phyloP scores from a whole-genome alignment of 2,329 filamentous ascomycete genomes.

The Camillea tinctor region DNA sequence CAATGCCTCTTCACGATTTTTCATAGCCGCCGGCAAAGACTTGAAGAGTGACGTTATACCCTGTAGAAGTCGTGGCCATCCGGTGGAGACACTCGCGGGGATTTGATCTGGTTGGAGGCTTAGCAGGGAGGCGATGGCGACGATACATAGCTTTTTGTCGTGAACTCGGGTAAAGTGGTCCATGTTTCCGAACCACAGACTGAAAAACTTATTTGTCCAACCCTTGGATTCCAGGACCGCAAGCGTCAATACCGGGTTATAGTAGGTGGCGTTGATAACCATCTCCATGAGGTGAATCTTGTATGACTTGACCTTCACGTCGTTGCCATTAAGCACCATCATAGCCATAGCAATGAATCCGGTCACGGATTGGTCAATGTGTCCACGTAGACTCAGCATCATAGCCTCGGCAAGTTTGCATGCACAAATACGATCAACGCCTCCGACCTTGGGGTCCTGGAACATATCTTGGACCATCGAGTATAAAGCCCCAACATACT shows the following conservation, averaged over 20 bases:
- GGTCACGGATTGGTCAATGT: constrained; percentile 83
- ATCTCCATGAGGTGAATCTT: constrained; percentile 98
- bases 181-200: constrained; percentile 95
- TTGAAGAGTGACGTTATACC: constrained; percentile 91
- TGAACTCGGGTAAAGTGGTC: constrained; percentile 90
- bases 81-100: constrained; percentile 87
- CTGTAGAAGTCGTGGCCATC: constrained; percentile 86
- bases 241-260: constrained; percentile 84
- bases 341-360: constrained; percentile 90
- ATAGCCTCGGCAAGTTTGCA: constrained; percentile 97
- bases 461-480: constrained; percentile 97
- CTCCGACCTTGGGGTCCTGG: constrained; percentile 84
- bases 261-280: constrained; percentile 97
- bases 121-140: constrained; percentile 84
- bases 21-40: constrained; percentile 81
- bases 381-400: constrained; percentile 89
- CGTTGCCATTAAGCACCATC: constrained; percentile 70
- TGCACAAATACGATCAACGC: constrained; percentile 92
- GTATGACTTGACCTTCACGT: constrained; percentile 88
- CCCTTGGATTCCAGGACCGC: constrained; percentile 85
- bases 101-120: constrained; percentile 78
- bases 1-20: constrained; percentile 89
- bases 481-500: constrained; percentile 84
- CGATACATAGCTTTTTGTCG: constrained; percentile 97
- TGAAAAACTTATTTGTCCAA: constrained; percentile 99